phyloP scores from a whole-genome alignment of 768 basidiomycete genomes.

The Sarcodon sp. region DNA sequence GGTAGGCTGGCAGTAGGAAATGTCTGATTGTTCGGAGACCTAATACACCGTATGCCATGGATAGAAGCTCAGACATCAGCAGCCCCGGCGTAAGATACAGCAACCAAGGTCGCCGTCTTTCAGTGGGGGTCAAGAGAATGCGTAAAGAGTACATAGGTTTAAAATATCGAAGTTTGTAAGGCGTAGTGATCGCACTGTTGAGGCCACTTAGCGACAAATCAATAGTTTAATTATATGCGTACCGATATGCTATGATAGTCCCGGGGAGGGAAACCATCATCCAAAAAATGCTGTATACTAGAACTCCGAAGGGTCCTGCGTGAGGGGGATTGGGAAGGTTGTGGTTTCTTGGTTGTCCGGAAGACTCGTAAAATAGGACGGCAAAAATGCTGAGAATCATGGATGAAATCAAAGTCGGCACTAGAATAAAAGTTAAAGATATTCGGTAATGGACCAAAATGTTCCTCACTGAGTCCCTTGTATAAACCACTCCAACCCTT shows the following conservation, averaged over 20 bases:
- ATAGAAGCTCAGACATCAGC: conserved; percentile 27
- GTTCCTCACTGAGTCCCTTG: conserved; percentile 56
- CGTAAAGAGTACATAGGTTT: conserved; percentile 45
- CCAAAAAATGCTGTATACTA: conserved; percentile 51
- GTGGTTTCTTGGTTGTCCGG: conserved; percentile 46
- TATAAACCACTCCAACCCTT: conserved; percentile 64
- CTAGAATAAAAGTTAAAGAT: conserved; percentile 16
- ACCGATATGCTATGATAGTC: conserved; percentile 70
- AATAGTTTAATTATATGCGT: conserved; percentile 7
- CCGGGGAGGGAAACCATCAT: conserved; percentile 59
- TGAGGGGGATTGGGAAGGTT: conserved; percentile 52
- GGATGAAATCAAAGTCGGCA: conserved; percentile 37
- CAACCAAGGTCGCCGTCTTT: conserved; percentile 67
- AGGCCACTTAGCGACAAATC: background rate
- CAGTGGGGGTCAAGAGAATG: conserved; percentile 68
- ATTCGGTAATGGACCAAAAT: conserved; percentile 13
- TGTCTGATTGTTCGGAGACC: conserved; percentile 29
- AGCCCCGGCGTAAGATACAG: conserved; percentile 71
- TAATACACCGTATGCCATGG: conserved; percentile 31
- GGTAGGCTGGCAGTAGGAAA: conserved; percentile 41
- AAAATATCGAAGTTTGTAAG: conserved; percentile 60
- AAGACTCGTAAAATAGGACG: conserved; percentile 23
- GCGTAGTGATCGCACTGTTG: conserved; percentile 69
- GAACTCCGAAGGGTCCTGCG: conserved; percentile 42
- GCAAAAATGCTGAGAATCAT: conserved; percentile 44